Evolutionary conservation across 2,329 filamentous ascomycete species (phyloP).

Genomic region (Neoscytalidium dimidiatum): DNA sequence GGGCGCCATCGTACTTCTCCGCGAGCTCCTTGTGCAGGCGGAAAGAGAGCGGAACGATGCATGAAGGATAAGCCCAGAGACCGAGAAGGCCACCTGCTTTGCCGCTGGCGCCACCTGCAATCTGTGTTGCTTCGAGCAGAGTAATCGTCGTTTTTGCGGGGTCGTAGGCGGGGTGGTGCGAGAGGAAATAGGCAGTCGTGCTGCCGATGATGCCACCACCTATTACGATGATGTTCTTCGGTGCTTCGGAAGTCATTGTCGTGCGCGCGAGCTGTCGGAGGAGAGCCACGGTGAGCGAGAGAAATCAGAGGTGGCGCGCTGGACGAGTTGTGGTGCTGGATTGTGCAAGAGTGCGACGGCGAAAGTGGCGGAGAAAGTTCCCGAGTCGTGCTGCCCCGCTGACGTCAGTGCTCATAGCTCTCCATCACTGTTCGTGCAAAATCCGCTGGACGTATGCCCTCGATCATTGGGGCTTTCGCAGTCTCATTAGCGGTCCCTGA

Average conservation of each 20-base stretch:
- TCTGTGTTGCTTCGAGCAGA: constrained; percentile 79
- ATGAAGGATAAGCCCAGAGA: constrained; percentile 85
- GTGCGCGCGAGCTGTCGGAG: background rate
- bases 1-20: constrained; percentile 75
- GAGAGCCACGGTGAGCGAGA: constrained; percentile 7
- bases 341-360: background rate
- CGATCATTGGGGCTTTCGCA: no score
- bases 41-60: constrained; percentile 84
- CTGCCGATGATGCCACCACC: constrained; percentile 85
- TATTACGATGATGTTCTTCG: constrained; percentile 21
- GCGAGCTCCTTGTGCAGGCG: constrained; percentile 80
- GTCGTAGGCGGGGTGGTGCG: constrained; percentile 80
- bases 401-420: background rate
- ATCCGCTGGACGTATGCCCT: no score
- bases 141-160: constrained; percentile 75
- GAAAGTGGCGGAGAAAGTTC: constrained; percentile 11
- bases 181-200: constrained; percentile 88
- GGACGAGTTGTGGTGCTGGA: background rate
- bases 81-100: constrained; percentile 92
- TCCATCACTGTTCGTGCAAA: no score
- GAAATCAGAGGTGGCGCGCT: background rate
- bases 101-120: constrained; percentile 90
- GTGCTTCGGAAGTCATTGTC: constrained; percentile 8
- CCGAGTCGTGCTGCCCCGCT: constrained; percentile 1
- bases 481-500: no score